Evolutionary conservation across 139 green algal genomes (phyloP), one percentile per base, ranked within the genome.

Genomic region (Chlamydomonas schloesseri): DNA sequence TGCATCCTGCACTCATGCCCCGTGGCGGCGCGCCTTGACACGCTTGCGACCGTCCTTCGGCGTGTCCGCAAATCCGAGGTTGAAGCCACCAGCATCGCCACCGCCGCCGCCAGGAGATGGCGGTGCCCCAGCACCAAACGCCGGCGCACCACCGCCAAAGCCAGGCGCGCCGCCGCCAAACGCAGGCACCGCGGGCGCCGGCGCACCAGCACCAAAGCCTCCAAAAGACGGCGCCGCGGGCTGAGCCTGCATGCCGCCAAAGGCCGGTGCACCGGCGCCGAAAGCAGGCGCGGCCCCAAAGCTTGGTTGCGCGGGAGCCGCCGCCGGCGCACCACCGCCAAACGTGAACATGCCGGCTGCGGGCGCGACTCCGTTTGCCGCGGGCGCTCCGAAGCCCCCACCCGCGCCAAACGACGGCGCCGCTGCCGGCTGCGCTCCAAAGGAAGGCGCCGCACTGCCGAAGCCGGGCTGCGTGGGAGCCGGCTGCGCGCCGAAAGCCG

Each of bases 21-120:
- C 79, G 57, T 87, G 81, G 3, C 81, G 81, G 0, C 81, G 81
- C 0, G 81, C 81, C 68, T 87, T 87, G 10, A 87, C 68, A 13
- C 57, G 47, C 69, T 87, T 87, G 20, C 81, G 53, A 0, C 80
- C 80, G 17, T 78, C 81, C 33, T 71, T 71, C 8, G 81, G 53
- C 3, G 79, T 70, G 10, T 64, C 69, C 20, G 34, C 64, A 0
- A 47, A 11, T 2, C 80, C 79, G 2, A 86, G 29, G 5, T 33
- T 53, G 37, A 86, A 86, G 15, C 80, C 80, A 2, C 81, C 81
- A 2, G 53, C 81, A 3, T 34, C 53, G 26, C 81, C 81, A 9
- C 69, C 81, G 2, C 24, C 53, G 26, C 55, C 81, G 33, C 81
- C 78, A 5, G 15, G 60, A 0, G 46, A 24, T 4, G 34, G 26